These are phyloP conservation scores for Plectranthus barbatus DNA, from an alignment of 257 asterid species.

Conservation along the genomic window DNA sequence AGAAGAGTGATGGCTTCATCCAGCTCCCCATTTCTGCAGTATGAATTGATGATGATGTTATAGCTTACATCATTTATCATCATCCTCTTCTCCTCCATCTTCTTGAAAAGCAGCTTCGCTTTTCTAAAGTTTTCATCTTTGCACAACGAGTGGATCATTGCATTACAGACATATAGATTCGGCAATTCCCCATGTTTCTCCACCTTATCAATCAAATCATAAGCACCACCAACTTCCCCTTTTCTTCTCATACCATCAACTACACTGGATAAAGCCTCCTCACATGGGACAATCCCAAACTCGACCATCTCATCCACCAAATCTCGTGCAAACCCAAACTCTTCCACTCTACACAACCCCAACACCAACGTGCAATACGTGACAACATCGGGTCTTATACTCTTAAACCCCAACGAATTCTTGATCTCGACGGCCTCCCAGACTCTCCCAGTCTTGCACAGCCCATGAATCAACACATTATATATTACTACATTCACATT, in stretches of 20 bases:
- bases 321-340: constrained; percentile 42
- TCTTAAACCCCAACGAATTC: constrained; percentile 36
- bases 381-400: constrained; percentile 56
- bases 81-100: constrained; percentile 55
- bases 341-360: constrained; percentile 51
- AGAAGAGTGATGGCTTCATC: constrained; percentile 43
- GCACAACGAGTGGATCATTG: constrained; percentile 58
- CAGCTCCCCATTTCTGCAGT: constrained; percentile 57
- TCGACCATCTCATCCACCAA: constrained; percentile 71
- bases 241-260: constrained; percentile 75
- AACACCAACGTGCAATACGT: constrained; percentile 63
- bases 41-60: constrained; percentile 50
- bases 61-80: constrained; percentile 52
- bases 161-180: constrained; percentile 66
- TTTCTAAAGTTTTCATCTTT: constrained; percentile 50
- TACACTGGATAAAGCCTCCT: constrained; percentile 67
- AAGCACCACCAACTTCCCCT: constrained; percentile 43
- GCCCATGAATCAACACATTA: constrained; percentile 77
- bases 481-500: constrained; percentile 54
- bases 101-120: constrained; percentile 43
- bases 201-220: constrained; percentile 48
- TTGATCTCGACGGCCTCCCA: constrained; percentile 67
- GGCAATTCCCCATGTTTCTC: constrained; percentile 52
- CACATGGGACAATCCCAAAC: constrained; percentile 54
- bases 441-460: constrained; percentile 62